Evolutionary conservation across 148 eudicot species (phyloP).

Genomic region (Mesembryanthemum crystallinum): DNA sequence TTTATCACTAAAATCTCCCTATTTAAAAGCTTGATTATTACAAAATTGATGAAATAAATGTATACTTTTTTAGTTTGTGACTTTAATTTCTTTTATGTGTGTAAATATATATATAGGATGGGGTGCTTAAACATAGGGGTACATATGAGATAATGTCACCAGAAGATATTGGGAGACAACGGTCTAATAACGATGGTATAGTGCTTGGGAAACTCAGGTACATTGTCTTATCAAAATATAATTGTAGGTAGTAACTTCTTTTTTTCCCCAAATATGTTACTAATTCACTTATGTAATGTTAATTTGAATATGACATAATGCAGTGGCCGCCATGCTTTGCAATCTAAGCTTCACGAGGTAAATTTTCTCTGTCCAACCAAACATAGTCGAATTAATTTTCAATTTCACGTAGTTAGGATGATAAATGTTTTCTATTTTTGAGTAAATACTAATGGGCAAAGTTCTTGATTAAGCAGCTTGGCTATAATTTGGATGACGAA

Average conservation of each 20-base stretch:
- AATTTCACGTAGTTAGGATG: too few relatives aligned
- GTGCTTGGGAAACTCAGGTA: constrained; percentile 22
- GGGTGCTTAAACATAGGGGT: constrained; percentile 22
- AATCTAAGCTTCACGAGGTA: constrained; percentile 4
- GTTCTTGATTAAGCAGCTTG: background rate
- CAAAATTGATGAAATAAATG: background rate
- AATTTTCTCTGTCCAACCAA: too few relatives aligned
- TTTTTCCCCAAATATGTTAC: too few relatives aligned
- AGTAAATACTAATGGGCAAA: background rate
- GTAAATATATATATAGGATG: background rate
- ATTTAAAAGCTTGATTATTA: background rate
- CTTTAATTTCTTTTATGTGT: background rate
- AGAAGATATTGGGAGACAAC: constrained; percentile 11
- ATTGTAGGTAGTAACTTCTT: too few relatives aligned
- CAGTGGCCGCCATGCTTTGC: constrained; percentile 19
- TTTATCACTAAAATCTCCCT: background rate
- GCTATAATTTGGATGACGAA: constrained; percentile 5
- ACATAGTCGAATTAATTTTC: too few relatives aligned
- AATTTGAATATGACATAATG: background rate
- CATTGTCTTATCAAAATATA: background rate
- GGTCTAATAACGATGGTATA: constrained; percentile 5
- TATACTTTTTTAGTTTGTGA: background rate
- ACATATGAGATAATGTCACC: constrained; percentile 22
- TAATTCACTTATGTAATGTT: background rate
- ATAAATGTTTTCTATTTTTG: background rate